Percentiles rank a stretch among this genome's conserved stretches.
These are phyloP conservation scores for Posidonia australis DNA, from an alignment of 106 monocot species.

Conservation along the genomic window DNA sequence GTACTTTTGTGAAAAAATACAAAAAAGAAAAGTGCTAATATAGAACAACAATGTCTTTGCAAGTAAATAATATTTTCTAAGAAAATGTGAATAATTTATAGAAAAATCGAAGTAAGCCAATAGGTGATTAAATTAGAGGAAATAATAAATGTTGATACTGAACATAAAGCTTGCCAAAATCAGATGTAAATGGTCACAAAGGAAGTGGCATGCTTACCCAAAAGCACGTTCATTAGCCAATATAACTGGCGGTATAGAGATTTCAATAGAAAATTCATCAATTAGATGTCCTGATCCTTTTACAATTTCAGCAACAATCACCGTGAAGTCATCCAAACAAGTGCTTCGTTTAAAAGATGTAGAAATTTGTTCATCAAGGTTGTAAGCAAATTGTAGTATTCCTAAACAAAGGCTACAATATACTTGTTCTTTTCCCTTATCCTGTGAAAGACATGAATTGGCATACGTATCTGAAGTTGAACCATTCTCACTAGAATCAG, in stretches of 20 bases:
- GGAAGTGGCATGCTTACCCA: constrained; percentile 25
- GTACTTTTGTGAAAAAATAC: too few relatives aligned
- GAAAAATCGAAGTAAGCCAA: neutral
- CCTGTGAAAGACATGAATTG: constrained; percentile 11
- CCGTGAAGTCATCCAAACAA: constrained; percentile 28
- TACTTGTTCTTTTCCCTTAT: constrained; percentile 10
- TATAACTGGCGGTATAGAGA: constrained; percentile 60
- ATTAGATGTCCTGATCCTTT: constrained; percentile 35
- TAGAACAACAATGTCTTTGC: neutral
- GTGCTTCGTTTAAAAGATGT: constrained; percentile 6
- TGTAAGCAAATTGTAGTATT: constrained; percentile 39
- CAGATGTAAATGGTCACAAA: neutral
- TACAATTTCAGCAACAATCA: constrained; percentile 20
- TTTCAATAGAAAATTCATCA: constrained; percentile 61
- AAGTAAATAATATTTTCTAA: neutral
- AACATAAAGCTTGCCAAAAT: neutral
- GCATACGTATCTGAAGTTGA: neutral
- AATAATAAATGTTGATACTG: neutral
- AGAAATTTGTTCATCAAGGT: constrained; percentile 11
- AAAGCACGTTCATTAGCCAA: constrained; percentile 74
- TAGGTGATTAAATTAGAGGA: neutral
- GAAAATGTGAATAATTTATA: neutral
- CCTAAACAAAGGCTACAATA: constrained; percentile 73
- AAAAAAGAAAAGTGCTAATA: neutral
- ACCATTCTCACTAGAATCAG: constrained; percentile 15